Evolutionary conservation across 140 eudicot species (phyloP).

Genomic region (Flaveria floridana): DNA sequence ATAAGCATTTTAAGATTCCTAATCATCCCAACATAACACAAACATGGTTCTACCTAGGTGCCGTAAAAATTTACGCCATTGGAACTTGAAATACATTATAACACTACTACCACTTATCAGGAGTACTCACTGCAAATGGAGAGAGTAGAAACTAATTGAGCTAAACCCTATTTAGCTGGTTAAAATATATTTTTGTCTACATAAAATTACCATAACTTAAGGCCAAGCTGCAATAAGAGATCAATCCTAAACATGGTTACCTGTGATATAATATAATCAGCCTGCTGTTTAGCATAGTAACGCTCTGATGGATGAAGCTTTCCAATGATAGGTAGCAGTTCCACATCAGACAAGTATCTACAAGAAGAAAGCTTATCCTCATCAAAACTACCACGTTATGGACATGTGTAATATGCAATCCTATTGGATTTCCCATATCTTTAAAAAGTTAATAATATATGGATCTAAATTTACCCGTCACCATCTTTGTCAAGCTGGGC

Average conservation of each 20-base stretch:
- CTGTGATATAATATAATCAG: constrained; percentile 88
- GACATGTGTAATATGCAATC: not conserved
- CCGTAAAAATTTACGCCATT: not conserved
- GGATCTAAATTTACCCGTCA: constrained; percentile 61
- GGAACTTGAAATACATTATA: constrained; percentile 1
- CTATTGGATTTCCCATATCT: not conserved
- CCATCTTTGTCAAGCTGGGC: constrained; percentile 85
- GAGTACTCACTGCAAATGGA: too few relatives aligned
- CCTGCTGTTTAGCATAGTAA: constrained; percentile 91
- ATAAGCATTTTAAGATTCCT: constrained; percentile 1
- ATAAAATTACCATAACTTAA: not conserved
- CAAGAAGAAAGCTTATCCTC: constrained; percentile 20
- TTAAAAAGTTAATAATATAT: not conserved
- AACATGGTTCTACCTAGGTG: not conserved
- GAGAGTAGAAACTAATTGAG: too few relatives aligned
- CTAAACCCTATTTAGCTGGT: not conserved
- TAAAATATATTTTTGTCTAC: not conserved
- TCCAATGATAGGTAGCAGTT: constrained; percentile 76
- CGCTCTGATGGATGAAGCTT: constrained; percentile 94
- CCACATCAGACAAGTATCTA: constrained; percentile 70
- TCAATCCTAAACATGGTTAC: constrained; percentile 32
- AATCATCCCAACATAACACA: not conserved
- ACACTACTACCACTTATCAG: not conserved
- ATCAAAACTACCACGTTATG: constrained; percentile 7
- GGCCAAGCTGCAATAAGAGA: not conserved